Conservation (phyloP, 2,329 filamentous ascomycete genomes). For the Nectriaceae sp. region DNA sequence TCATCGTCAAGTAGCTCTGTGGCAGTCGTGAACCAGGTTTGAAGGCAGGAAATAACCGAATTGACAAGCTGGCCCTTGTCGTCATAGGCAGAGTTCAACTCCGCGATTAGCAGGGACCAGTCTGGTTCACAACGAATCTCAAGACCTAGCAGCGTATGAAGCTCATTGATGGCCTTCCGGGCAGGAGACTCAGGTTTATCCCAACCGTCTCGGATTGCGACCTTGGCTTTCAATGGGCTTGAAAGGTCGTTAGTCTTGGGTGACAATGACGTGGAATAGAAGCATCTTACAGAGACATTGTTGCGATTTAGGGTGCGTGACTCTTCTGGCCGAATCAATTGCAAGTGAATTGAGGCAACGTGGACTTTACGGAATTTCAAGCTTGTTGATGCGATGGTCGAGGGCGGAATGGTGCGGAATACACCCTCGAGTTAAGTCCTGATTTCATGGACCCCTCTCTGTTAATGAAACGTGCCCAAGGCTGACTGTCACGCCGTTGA, state of each 20-base stretch:
- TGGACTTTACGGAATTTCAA: too few relatives aligned
- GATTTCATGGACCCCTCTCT: too few relatives aligned
- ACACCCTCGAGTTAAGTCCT: too few relatives aligned
- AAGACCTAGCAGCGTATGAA: slow-evolving; percentile 41
- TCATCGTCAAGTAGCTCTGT: slow-evolving; percentile 44
- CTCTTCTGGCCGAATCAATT: too few relatives aligned
- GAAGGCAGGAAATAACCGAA: slow-evolving; percentile 38
- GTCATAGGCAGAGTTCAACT: slow-evolving; percentile 39
- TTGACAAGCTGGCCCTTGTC: slow-evolving; percentile 43
- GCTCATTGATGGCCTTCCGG: slow-evolving; percentile 32
- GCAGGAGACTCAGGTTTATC: slow-evolving; percentile 34
- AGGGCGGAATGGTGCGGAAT: too few relatives aligned
- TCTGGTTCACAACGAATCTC: slow-evolving; percentile 42
- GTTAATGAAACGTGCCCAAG: too few relatives aligned
- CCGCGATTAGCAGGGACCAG: slow-evolving; percentile 44
- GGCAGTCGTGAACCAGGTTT: slow-evolving; percentile 42
- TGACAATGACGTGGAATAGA: background rate
- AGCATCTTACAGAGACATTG: slow-evolving; percentile 17
- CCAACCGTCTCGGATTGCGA: slow-evolving; percentile 48
- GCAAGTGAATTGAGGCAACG: too few relatives aligned
- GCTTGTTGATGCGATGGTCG: too few relatives aligned
- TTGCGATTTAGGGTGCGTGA: background rate
- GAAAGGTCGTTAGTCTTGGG: background rate
- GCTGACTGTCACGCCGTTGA: too few relatives aligned
- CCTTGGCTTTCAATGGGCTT: slow-evolving; percentile 45